A percentile compares a stretch with the other conserved stretches of the same genome.
These are phyloP conservation scores for Clitopilus passeckerianus DNA, from an alignment of 768 basidiomycete species.

Conservation along the genomic window DNA sequence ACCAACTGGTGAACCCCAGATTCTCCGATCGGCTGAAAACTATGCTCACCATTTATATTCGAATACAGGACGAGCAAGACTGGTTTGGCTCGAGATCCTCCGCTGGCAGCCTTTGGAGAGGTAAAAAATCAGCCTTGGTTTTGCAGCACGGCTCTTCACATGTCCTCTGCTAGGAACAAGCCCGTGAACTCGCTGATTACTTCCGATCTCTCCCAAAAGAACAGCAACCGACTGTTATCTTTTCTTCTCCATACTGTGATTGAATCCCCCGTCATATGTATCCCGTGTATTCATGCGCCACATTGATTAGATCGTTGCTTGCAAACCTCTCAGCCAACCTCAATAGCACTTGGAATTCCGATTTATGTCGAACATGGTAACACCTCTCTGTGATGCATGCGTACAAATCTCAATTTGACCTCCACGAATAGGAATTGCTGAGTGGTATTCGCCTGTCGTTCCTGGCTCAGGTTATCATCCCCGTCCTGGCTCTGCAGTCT, in stretches of 20 bases:
- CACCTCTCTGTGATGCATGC: slow-evolving; percentile 4
- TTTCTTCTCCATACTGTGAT: slow-evolving; percentile 83
- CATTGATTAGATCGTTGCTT: slow-evolving; percentile 69
- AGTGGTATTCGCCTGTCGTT: slow-evolving; percentile 75
- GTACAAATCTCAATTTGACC: not conserved
- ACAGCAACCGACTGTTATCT: slow-evolving; percentile 70
- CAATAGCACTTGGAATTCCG: slow-evolving; percentile 58
- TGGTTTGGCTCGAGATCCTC: slow-evolving; percentile 69
- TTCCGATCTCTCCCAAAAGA: slow-evolving; percentile 60
- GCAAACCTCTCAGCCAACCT: slow-evolving; percentile 68
- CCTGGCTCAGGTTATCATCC: slow-evolving; percentile 73
- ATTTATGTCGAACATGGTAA: slow-evolving; percentile 78
- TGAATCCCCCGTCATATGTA: not conserved
- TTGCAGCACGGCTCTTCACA: not conserved
- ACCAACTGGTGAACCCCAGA: slow-evolving; percentile 45
- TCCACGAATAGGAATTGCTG: slow-evolving; percentile 49
- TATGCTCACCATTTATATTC: not conserved
- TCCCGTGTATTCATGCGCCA: not conserved
- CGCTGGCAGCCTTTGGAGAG: slow-evolving; percentile 68
- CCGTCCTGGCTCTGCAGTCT: slow-evolving; percentile 54
- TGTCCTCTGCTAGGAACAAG: slow-evolving; percentile 48
- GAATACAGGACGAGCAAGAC: slow-evolving; percentile 52
- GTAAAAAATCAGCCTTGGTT: slow-evolving; percentile 27
- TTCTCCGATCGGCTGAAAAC: not conserved
- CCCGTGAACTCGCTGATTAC: slow-evolving; percentile 63